Evolutionary conservation across 2,329 filamentous ascomycete species (phyloP).

Genomic region (Phyllachora maydis): DNA sequence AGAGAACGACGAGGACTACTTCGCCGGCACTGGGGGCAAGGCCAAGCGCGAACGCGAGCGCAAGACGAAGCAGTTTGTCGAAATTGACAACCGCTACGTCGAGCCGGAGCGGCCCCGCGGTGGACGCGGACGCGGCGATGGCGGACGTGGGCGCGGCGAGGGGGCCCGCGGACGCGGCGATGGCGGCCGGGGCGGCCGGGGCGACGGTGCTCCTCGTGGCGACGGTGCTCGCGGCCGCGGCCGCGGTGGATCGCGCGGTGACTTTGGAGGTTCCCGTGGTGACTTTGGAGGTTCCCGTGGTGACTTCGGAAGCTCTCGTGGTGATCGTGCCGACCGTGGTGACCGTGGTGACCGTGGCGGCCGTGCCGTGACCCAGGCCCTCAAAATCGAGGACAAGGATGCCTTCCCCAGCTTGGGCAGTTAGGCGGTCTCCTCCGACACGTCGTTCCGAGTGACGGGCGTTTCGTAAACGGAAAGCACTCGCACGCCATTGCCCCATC

Average conservation of each 20-base stretch:
- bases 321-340: no score
- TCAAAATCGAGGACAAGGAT: slow-evolving; percentile 35
- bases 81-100: slow-evolving; percentile 70
- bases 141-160: slow-evolving; percentile 32
- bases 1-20: slow-evolving; percentile 54
- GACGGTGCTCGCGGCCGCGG: slow-evolving; percentile 22
- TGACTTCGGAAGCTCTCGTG: slow-evolving; percentile 18
- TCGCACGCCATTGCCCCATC: no score
- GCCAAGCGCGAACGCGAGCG: slow-evolving; percentile 67
- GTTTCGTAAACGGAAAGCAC: no score
- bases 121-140: slow-evolving; percentile 22
- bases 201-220: slow-evolving; percentile 22
- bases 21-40: slow-evolving; percentile 57
- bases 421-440: no score
- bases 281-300: slow-evolving; percentile 19
- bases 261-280: slow-evolving; percentile 19
- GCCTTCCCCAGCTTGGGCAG: slow-evolving; percentile 41
- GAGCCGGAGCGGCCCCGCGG: slow-evolving; percentile 45
- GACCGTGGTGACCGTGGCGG: slow-evolving; percentile 26
- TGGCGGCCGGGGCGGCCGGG: slow-evolving; percentile 26
- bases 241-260: slow-evolving; percentile 21
- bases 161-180: slow-evolving; percentile 24
- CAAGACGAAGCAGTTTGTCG: slow-evolving; percentile 77
- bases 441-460: no score
- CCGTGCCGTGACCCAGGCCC: slow-evolving; percentile 12